A percentile compares a stretch with the other conserved stretches of the same genome.
phyloP scores from a whole-genome alignment of 1,284 basidiomycete species.

The Limonomyces culmigenus region DNA sequence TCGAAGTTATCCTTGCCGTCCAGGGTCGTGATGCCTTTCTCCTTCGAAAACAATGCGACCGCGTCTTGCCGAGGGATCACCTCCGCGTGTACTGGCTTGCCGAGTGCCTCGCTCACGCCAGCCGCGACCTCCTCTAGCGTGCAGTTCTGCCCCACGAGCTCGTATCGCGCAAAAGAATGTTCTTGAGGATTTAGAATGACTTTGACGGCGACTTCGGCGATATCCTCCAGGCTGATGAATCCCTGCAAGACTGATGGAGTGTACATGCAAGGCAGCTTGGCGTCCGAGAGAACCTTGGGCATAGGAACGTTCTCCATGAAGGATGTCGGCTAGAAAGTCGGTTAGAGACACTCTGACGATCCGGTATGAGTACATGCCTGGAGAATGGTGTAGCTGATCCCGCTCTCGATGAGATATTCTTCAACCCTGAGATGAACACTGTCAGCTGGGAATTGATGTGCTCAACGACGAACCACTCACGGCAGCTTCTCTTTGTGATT shows the following conservation, averaged over 20 bases:
- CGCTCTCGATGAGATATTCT: constrained; percentile 18
- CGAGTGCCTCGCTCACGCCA: constrained; percentile 7
- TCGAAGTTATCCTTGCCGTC: constrained; percentile 8
- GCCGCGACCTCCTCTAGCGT: constrained; percentile 13
- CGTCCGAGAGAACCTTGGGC: constrained; percentile 5
- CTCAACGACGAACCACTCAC: constrained; percentile 8
- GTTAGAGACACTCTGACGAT: background rate
- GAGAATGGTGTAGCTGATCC: constrained; percentile 17
- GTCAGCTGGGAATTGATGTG: background rate
- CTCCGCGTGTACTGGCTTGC: constrained; percentile 7
- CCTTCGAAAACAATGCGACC: constrained; percentile 6
- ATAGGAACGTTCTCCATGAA: constrained; percentile 18
- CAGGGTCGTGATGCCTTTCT: constrained; percentile 6
- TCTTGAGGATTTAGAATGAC: constrained; percentile 13
- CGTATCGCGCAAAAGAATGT: constrained; percentile 16
- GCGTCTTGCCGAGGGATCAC: constrained; percentile 2
- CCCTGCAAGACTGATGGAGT: constrained; percentile 12
- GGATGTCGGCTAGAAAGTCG: constrained; percentile 10
- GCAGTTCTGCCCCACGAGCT: constrained; percentile 15
- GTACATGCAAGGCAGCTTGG: constrained; percentile 10
- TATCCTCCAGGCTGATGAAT: constrained; percentile 16
- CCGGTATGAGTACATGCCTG: constrained; percentile 8
- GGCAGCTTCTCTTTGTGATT: constrained; percentile 16
- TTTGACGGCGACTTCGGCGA: constrained; percentile 11
- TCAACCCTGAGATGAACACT: constrained; percentile 12